Evolutionary conservation across 2,329 filamentous ascomycete genomes (phyloP).

Genomic region (Pseudocercospora crystallina): DNA sequence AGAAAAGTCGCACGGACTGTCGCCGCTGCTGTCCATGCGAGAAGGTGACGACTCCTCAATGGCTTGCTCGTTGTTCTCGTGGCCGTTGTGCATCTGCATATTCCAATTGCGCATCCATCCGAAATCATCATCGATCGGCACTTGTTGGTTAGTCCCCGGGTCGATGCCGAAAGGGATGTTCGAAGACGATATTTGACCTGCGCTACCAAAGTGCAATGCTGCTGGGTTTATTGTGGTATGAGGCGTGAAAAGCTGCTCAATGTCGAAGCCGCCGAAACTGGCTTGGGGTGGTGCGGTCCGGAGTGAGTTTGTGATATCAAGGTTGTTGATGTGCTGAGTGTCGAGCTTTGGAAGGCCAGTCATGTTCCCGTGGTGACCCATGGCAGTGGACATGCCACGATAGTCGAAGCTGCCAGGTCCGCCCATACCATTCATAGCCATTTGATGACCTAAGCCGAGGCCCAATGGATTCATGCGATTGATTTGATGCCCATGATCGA

Average conservation of each 20-base stretch:
- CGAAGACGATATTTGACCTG: slow-evolving; percentile 37
- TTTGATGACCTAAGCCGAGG: slow-evolving; percentile 18
- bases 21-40: slow-evolving; percentile 84
- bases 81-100: slow-evolving; percentile 61
- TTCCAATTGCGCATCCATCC: slow-evolving; percentile 86
- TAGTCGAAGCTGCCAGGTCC: slow-evolving; percentile 61
- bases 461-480: slow-evolving; percentile 32
- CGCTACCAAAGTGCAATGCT: slow-evolving; percentile 76
- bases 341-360: slow-evolving; percentile 80
- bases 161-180: slow-evolving; percentile 46
- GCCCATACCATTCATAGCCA: slow-evolving; percentile 62
- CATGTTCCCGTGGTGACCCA: slow-evolving; percentile 65
- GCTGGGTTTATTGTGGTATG: slow-evolving; percentile 64
- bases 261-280: slow-evolving; percentile 67
- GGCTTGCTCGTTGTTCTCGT: slow-evolving; percentile 68
- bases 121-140: slow-evolving; percentile 72
- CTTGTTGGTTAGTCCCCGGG: slow-evolving; percentile 47
- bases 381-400: slow-evolving; percentile 68
- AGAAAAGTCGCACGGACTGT: slow-evolving; percentile 86
- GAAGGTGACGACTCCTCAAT: slow-evolving; percentile 94
- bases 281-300: slow-evolving; percentile 77
- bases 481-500: slow-evolving; percentile 28
- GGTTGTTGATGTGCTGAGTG: slow-evolving; percentile 63
- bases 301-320: slow-evolving; percentile 65
- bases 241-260: slow-evolving; percentile 69